A percentile compares a stretch with the other conserved stretches of the same genome.
Evolutionary conservation across 345 rosid genomes (phyloP).

Genomic region (Linum usitatissimum): DNA sequence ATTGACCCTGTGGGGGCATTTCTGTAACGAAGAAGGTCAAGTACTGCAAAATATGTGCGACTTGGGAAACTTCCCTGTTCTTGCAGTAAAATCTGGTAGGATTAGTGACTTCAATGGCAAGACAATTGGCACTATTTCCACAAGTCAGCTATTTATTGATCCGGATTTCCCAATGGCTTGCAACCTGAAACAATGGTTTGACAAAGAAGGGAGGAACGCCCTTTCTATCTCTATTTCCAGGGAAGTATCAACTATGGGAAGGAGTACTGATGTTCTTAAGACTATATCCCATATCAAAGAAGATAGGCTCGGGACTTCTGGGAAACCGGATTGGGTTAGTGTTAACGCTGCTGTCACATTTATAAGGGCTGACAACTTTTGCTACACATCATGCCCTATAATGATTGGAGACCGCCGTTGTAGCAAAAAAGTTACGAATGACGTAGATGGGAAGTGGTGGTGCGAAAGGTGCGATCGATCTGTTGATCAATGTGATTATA

Average conservation of each 20-base stretch:
- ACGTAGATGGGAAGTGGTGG: neutral
- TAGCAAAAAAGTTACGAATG: neutral
- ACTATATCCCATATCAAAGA: slow-evolving; percentile 3
- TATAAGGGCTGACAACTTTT: neutral
- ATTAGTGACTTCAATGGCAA: slow-evolving; percentile 3
- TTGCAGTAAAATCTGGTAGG: slow-evolving; percentile 3
- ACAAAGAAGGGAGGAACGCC: neutral
- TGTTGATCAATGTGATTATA: slow-evolving; percentile 3
- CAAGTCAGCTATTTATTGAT: slow-evolving; percentile 3
- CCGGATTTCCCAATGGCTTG: neutral
- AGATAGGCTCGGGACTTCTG: neutral
- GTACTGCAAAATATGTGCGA: neutral
- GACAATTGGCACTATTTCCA: neutral
- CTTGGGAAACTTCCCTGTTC: neutral
- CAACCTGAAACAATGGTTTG: slow-evolving; percentile 1
- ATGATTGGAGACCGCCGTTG: slow-evolving; percentile 1
- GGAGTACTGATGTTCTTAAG: neutral
- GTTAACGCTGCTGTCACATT: neutral
- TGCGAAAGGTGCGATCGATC: slow-evolving; percentile 1
- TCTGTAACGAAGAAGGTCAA: slow-evolving; percentile 1
- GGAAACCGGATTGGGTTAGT: slow-evolving; percentile 1
- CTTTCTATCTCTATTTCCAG: slow-evolving; percentile 1
- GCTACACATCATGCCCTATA: neutral
- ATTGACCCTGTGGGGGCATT: slow-evolving; percentile 2
- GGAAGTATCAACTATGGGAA: neutral